Evolutionary conservation across 768 basidiomycete species (phyloP).

Genomic region (Thelephora ganbajun): DNA sequence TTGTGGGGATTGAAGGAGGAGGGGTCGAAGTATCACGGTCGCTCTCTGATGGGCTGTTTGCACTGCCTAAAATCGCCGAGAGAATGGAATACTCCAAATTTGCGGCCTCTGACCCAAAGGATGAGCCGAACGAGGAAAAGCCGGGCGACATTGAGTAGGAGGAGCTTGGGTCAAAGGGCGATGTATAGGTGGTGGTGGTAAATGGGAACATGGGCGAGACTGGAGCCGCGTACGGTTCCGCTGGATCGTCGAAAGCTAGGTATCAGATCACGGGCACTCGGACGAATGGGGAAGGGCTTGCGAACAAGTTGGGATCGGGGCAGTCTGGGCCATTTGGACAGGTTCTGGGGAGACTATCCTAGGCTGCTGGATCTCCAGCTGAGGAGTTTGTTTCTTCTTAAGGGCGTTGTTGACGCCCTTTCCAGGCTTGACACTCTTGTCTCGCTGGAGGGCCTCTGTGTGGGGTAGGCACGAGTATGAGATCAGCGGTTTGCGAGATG

Average conservation of each 20-base stretch:
- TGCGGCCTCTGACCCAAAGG: slow-evolving; percentile 56
- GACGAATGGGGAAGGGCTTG: not conserved
- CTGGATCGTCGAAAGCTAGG: not conserved
- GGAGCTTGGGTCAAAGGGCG: slow-evolving; percentile 34
- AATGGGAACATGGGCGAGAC: not conserved
- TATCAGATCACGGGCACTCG: not conserved
- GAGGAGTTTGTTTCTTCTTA: not conserved
- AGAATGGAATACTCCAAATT: slow-evolving; percentile 94
- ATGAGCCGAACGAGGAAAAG: slow-evolving; percentile 39
- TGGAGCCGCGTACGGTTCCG: not conserved
- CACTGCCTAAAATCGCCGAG: slow-evolving; percentile 67
- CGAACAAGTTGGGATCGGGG: not conserved
- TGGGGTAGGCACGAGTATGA: slow-evolving; percentile 17
- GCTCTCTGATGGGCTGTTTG: slow-evolving; percentile 13
- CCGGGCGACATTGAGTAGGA: slow-evolving; percentile 1
- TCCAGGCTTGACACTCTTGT: slow-evolving; percentile 12
- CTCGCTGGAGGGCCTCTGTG: slow-evolving; percentile 27
- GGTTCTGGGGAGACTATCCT: not conserved
- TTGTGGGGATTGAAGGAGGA: slow-evolving; percentile 5
- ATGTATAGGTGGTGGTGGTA: slow-evolving; percentile 17
- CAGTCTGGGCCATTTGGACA: not conserved
- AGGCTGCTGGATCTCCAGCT: not conserved
- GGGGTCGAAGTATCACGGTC: slow-evolving; percentile 5
- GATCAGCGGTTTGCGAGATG: not conserved
- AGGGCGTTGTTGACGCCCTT: not conserved